Conservation (phyloP, 2,329 filamentous ascomycete species). For the Penicillium sp. region DNA sequence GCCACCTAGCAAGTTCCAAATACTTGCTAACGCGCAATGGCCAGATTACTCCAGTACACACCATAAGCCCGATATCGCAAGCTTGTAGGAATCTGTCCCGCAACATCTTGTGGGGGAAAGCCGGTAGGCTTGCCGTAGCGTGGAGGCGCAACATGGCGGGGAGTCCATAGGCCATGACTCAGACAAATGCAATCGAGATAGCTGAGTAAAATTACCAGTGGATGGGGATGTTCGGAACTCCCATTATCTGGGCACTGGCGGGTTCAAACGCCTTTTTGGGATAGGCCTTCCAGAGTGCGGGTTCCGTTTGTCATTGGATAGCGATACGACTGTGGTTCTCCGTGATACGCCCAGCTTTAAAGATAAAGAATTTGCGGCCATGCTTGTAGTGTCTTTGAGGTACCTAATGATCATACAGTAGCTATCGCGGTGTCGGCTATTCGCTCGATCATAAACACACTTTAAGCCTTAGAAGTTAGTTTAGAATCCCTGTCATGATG, state of each 20-base stretch:
- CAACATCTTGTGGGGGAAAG: too few species aligned
- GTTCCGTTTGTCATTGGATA: neutral
- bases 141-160: neutral
- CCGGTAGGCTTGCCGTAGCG: conserved; percentile 5
- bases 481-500: neutral
- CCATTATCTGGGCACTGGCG: neutral
- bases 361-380: neutral
- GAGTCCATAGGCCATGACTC: neutral
- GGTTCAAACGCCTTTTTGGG: neutral
- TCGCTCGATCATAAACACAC: neutral
- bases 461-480: neutral
- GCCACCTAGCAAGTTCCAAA: neutral
- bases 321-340: neutral
- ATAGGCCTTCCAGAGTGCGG: neutral
- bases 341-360: neutral
- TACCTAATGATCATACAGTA: neutral
- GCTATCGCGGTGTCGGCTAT: neutral
- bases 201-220: neutral
- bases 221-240: neutral
- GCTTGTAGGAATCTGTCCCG: neutral
- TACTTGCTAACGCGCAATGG: neutral
- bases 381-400: neutral
- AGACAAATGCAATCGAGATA: neutral
- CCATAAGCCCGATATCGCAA: neutral
- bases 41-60: neutral